Percentiles rank a stretch among this genome's conserved stretches.
Conservation (phyloP, 2,329 filamentous ascomycete genomes). For the Cordyceps sp. region DNA sequence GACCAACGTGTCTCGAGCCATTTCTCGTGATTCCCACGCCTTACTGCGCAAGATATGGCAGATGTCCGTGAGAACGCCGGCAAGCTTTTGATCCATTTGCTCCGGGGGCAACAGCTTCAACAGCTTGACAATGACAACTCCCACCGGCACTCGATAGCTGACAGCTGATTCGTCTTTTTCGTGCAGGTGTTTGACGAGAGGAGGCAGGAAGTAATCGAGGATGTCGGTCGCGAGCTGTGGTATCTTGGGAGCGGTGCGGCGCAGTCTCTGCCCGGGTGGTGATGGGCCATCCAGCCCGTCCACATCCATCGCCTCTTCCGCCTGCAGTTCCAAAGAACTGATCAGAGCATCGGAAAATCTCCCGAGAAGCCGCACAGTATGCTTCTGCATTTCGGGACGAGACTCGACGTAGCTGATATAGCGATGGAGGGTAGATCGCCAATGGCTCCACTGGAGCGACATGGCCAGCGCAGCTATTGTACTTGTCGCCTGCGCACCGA, state of each 20-base stretch:
- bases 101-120: conserved; percentile 61
- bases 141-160: conserved; percentile 79
- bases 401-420: conserved; percentile 70
- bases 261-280: conserved; percentile 28
- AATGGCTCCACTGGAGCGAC: conserved; percentile 80
- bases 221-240: conserved; percentile 58
- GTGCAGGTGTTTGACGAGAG: conserved; percentile 70
- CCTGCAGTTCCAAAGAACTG: conserved; percentile 27
- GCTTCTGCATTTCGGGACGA: conserved; percentile 72
- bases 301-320: conserved; percentile 25
- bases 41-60: conserved; percentile 86
- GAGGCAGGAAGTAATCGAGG: conserved; percentile 57
- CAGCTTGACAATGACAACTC: conserved; percentile 76
- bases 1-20: conserved; percentile 73
- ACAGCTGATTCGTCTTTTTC: conserved; percentile 92
- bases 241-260: conserved; percentile 47
- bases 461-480: conserved; percentile 60
- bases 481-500: conserved; percentile 72
- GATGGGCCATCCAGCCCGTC: conserved; percentile 13
- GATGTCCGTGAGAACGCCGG: conserved; percentile 76
- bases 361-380: conserved; percentile 66
- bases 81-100: conserved; percentile 58
- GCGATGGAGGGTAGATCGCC: conserved; percentile 65
- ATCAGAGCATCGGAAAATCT: conserved; percentile 66
- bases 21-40: conserved; percentile 74